Base-by-base conservation (phyloP, 352 stramenopile genomes). In the Ophiocytium majus region DNA sequence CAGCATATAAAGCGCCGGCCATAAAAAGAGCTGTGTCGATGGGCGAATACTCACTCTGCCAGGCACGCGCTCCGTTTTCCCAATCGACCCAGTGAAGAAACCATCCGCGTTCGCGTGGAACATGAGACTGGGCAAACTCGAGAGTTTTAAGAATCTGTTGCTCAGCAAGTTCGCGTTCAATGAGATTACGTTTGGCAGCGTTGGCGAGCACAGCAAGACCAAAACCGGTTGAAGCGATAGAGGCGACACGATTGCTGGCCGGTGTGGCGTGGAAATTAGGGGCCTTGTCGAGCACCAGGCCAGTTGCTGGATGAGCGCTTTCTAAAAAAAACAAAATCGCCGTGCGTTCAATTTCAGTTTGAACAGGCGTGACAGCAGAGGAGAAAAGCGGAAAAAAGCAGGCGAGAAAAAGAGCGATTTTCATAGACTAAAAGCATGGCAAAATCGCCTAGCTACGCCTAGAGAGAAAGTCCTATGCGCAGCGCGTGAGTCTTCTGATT, bases 11-110 rank as follows among this genome's bases (percentile, higher is more conserved):
- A 28, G 57, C 57, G 23, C 57, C 57, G 57, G 57, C 57, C 23
- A 71, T 28, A 71, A 71, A 71, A 28, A 71, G 57, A 28, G 57
- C 57, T 28, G 57, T 71, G 28, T 71, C 57, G 28, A 71, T 71
- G 57, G 57, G 23, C 57, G 57, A 71, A 28, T 23, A 71, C 28
- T 71, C 57, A 71, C 57, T 71, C 57, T 71, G 23, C 57, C 57
- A 71, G 19, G 57, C 57, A 23, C 57, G 57, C 23, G 23, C 57
- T 71, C 57, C 57, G 19, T 23, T 71, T 71, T 71, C 28, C 57
- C 57, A 71, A 28, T 71, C 57, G 28, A 28, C 57, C 19, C 23
- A 71, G 57, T 71, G 57, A 71, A 71, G 19, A 23, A 71, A 23
- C 57, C 57, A 71, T 23, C 57, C 57, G 19, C 28, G 23, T 23